Evolutionary conservation across 257 asterid genomes (phyloP).

Genomic region (Solanum acaule): DNA sequence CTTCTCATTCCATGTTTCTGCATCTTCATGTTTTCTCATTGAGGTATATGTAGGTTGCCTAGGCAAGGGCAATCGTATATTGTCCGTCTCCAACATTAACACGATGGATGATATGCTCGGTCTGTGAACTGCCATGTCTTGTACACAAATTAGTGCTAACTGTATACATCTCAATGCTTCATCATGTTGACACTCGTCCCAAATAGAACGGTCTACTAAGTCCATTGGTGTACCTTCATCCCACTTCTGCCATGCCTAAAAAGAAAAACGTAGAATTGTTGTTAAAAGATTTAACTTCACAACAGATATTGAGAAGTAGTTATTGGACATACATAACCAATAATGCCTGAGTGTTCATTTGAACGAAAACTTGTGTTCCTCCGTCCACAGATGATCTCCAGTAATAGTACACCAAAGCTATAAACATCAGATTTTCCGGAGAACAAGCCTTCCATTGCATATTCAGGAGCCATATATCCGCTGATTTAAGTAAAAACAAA

Average conservation of each 20-base stretch:
- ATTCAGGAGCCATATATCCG: too few species aligned
- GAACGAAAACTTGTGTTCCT: too few species aligned
- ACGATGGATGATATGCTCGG: constrained; percentile 61
- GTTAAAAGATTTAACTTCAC: background rate
- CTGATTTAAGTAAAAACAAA: too few species aligned
- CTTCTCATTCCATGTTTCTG: constrained; percentile 29
- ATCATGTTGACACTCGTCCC: constrained; percentile 14
- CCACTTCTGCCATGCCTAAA: constrained; percentile 81
- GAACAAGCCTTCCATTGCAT: too few species aligned
- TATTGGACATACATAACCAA: too few species aligned
- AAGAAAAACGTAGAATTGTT: background rate
- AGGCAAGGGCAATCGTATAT: constrained; percentile 40
- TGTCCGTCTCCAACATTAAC: constrained; percentile 61
- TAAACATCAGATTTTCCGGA: too few species aligned
- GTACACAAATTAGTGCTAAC: constrained; percentile 66
- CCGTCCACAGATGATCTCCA: too few species aligned
- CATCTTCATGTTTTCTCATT: constrained; percentile 31
- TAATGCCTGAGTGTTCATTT: too few species aligned
- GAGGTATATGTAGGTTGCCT: constrained; percentile 56
- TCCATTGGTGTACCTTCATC: constrained; percentile 40
- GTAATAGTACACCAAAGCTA: too few species aligned
- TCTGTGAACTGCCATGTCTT: constrained; percentile 48
- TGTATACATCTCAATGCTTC: constrained; percentile 60
- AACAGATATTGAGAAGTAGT: too few species aligned
- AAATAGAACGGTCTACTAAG: constrained; percentile 37